phyloP scores from a whole-genome alignment of 441 rosid species.

The Arabidopsis hybrid region DNA sequence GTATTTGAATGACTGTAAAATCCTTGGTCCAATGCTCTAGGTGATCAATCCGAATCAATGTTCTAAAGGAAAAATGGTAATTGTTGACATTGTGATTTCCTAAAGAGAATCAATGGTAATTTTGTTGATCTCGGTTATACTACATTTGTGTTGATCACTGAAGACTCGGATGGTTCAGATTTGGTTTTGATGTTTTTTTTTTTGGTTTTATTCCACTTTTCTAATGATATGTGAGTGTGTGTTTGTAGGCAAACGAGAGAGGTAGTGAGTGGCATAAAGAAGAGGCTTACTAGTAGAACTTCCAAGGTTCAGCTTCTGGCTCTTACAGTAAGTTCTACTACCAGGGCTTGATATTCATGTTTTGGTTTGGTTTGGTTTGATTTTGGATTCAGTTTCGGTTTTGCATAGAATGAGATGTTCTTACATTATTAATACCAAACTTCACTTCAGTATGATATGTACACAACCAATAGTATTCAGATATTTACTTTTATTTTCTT shows the following conservation, averaged over 20 bases:
- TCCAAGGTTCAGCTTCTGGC: slow-evolving; percentile 96
- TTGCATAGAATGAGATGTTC: not conserved
- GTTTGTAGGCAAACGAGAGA: slow-evolving; percentile 90
- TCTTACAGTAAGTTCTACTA: slow-evolving; percentile 72
- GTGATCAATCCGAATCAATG: slow-evolving; percentile 1
- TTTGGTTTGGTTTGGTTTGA: not conserved
- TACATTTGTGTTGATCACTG: not conserved
- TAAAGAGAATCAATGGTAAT: not conserved
- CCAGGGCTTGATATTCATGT: not conserved
- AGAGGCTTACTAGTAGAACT: slow-evolving; percentile 81
- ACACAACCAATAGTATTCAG: not conserved
- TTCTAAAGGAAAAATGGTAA: not conserved
- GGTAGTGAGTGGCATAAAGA: slow-evolving; percentile 94
- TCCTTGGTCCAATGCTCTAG: slow-evolving; percentile 1
- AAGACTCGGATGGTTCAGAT: slow-evolving; percentile 17
- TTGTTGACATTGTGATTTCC: slow-evolving; percentile 5
- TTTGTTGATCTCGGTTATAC: slow-evolving; percentile 4
- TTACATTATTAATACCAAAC: not conserved
- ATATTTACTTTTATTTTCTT: not conserved
- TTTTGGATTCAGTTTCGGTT: not conserved
- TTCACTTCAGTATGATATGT: not conserved
- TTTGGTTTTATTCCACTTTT: not conserved
- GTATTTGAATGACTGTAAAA: slow-evolving; percentile 2
- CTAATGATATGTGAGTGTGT: not conserved
- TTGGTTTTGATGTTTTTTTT: slow-evolving; percentile 30